These are phyloP conservation scores for Claviceps sp. DNA, from an alignment of 2,329 filamentous ascomycete species.

Conservation along the genomic window DNA sequence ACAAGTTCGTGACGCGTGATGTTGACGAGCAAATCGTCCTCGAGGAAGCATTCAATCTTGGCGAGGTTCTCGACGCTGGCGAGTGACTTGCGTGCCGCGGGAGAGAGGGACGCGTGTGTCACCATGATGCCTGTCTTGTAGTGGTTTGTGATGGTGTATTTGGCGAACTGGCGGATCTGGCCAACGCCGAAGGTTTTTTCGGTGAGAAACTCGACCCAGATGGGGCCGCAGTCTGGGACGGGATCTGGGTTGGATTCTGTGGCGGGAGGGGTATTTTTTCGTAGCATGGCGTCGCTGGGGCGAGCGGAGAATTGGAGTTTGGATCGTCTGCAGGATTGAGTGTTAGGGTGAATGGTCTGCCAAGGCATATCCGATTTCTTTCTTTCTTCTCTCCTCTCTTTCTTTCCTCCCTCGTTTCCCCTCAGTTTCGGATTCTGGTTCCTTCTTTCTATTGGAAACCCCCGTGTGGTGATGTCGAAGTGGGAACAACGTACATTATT, in stretches of 20 bases:
- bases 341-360: background rate
- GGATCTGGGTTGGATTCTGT: conserved; percentile 58
- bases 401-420: background rate
- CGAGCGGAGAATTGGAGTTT: conserved; percentile 81
- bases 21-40: conserved; percentile 92
- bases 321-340: conserved; percentile 44
- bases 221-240: conserved; percentile 62
- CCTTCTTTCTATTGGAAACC: too few relatives aligned
- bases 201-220: conserved; percentile 86
- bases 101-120: conserved; percentile 67
- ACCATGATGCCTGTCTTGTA: conserved; percentile 88
- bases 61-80: conserved; percentile 61
- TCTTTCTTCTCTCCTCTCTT: background rate
- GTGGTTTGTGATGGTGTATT: conserved; percentile 64
- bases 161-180: conserved; percentile 81
- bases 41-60: conserved; percentile 86
- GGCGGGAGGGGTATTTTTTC: conserved; percentile 64
- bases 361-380: background rate
- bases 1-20: conserved; percentile 97
- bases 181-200: conserved; percentile 76
- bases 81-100: conserved; percentile 78
- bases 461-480: background rate
- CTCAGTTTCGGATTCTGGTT: background rate
- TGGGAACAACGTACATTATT: conserved; percentile 48
- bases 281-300: conserved; percentile 71